phyloP scores from a whole-genome alignment of 352 stramenopile species.

The Phytophthora melonis region DNA sequence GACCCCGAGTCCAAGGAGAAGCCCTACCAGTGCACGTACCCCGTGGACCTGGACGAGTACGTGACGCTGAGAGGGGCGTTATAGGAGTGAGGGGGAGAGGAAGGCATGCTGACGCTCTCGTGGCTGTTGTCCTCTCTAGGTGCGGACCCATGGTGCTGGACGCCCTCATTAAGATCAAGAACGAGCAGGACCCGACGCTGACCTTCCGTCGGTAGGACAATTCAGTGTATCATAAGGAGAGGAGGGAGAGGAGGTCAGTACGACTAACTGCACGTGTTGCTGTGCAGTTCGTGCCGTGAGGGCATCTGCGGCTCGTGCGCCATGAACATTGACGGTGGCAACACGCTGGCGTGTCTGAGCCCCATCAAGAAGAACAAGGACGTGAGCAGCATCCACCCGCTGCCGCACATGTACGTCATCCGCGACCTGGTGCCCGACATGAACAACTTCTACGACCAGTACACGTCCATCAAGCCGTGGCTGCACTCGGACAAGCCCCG shows the following conservation, averaged over 20 bases:
- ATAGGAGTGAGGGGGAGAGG: neutral
- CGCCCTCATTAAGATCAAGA: constrained; percentile 99
- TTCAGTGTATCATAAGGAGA: neutral
- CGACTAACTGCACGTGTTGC: constrained; percentile 6
- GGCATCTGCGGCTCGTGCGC: constrained; percentile 99
- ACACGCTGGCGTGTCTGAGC: constrained; percentile 98
- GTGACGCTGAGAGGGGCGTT: constrained; percentile 29
- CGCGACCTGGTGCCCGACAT: constrained; percentile 99
- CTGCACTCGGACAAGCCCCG: constrained; percentile 95
- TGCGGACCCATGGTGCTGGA: constrained; percentile 99
- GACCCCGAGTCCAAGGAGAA: constrained; percentile 96
- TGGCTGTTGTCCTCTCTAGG: constrained; percentile 41
- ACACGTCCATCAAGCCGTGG: constrained; percentile 99
- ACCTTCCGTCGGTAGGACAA: constrained; percentile 94
- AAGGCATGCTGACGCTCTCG: constrained; percentile 5
- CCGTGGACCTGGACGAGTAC: constrained; percentile 97
- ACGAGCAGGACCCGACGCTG: constrained; percentile 98
- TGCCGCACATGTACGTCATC: constrained; percentile 99
- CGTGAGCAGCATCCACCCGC: constrained; percentile 98
- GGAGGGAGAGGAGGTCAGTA: neutral
- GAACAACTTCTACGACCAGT: constrained; percentile 99
- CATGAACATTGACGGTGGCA: constrained; percentile 99
- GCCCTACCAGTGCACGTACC: constrained; percentile 96
- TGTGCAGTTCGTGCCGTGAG: constrained; percentile 95
- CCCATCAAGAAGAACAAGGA: constrained; percentile 96